Evolutionary conservation across 371 early-diverging fungal genomes (phyloP), one percentile per base, ranked within the genome.

Genomic region (Dichotomocladium elegans): DNA sequence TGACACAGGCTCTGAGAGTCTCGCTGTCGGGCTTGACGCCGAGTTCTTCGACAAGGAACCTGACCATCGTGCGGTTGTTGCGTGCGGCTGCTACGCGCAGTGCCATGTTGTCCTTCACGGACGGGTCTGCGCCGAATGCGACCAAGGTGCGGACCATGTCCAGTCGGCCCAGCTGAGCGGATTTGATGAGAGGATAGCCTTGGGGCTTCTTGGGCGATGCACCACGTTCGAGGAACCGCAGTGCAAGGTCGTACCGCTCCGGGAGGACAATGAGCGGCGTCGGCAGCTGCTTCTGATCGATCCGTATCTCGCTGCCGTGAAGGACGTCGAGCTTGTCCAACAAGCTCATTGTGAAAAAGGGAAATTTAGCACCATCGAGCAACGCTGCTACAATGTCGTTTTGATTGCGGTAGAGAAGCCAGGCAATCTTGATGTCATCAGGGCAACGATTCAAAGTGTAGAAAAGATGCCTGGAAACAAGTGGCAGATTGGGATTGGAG

Each of bases 181-280:
- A 67, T 54, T 80, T 79, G 15, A 80, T 72, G 17, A 83, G 47
- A 14, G 83, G 81, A 47, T 70, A 81, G 12, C 79, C 80, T 47
- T 79, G 61, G 8, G 78, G 77, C 50, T 70, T 63, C 21, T 65
- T 62, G 0, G 74, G 64, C 1, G 70, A 74, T 4, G 66, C 76
- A 9, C 76, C 74, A 30, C 74, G 61, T 24, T 69, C 47, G 4
- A 80, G 48, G 3, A 80, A 37, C 9, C 41, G 40, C 17, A 53
- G 21, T 10, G 64, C 55, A 3, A 79, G 34, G 6, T 49, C 45
- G 12, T 64, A 47, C 26, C 52, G 17, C 28, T 54, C 47, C 9
- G 47, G 41, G 17, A 56, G 33, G 4, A 62, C 19, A 46, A 74
- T 74, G 19, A 77, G 15, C 14, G 63, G 61, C 2, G 62, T 46